Evolutionary conservation across 2,329 filamentous ascomycete genomes (phyloP).

Genomic region (Elsinoe batatas): DNA sequence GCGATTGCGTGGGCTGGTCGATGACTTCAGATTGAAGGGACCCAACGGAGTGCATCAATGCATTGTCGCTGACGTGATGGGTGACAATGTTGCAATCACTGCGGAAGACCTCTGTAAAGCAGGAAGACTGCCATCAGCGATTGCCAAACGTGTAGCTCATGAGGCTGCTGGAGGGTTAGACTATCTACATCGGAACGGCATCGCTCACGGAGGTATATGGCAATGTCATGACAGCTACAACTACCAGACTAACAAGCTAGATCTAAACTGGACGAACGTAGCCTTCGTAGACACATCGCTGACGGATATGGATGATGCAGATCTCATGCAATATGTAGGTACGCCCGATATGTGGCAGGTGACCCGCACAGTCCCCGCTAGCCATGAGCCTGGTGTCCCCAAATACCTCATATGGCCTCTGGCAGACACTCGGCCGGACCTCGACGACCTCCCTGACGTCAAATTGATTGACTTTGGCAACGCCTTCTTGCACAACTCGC

Average conservation of each 20-base stretch:
- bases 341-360: not conserved
- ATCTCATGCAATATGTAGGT: not conserved
- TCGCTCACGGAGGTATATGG: conserved; percentile 12
- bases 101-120: not conserved
- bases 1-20: conserved; percentile 9
- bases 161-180: conserved; percentile 17
- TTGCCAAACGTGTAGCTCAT: conserved; percentile 16
- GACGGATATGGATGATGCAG: not conserved
- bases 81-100: conserved; percentile 13
- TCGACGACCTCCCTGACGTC: not conserved
- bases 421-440: not conserved
- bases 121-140: not conserved
- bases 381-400: not conserved
- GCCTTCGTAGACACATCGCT: not conserved
- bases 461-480: conserved; percentile 21
- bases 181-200: conserved; percentile 17
- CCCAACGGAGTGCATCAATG: conserved; percentile 18
- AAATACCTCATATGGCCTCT: not conserved
- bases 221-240: not conserved
- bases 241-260: not conserved
- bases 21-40: conserved; percentile 17
- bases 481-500: not conserved
- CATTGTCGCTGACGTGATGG: conserved; percentile 16
- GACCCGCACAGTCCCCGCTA: not conserved
- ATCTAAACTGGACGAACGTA: not conserved